These are phyloP conservation scores for sorghum (Sorghum bicolor) DNA, from an alignment of 176 grass and related monocot species.

Conservation along the genomic window Sorghum_bicolor_NCBIv3 NC_012871.2:74746501-74747000, in stretches of 20 bases:
- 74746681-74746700: background rate
- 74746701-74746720: conserved; percentile 2
- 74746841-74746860: background rate
- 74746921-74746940: conserved; percentile 21
- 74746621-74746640: no score
- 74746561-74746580: no score
- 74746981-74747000: conserved; percentile 57
- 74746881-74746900: conserved; percentile 36
- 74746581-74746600: no score
- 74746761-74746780: background rate
- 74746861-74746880: conserved; percentile 38
- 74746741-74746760: background rate
- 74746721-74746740: conserved; percentile 5
- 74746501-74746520: no score
- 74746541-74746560: no score
- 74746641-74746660: no score
- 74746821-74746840: conserved; percentile 38
- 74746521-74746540: no score
- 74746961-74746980: conserved; percentile 53
- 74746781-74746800: conserved; percentile 38
- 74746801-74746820: conserved; percentile 30
- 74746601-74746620: no score
- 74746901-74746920: conserved; percentile 26
- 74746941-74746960: conserved; percentile 31
- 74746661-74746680: background rate